These are phyloP conservation scores for Eremochloa ophiuroides DNA, from an alignment of 176 grass and related monocot genomes.

Conservation along the genomic window DNA sequence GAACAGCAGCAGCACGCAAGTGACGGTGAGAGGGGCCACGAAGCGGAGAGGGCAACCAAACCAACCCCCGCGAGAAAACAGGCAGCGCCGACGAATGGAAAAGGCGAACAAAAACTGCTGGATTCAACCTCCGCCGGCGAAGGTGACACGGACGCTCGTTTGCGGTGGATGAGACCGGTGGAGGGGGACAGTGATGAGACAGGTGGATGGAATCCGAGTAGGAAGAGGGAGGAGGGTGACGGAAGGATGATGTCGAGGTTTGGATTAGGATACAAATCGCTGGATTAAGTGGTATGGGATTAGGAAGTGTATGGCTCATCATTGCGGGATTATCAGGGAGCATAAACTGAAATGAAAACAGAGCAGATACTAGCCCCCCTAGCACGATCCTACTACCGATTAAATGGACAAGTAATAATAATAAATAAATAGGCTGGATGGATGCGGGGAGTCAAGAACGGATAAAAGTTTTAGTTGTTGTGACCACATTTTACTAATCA, in stretches of 20 bases:
- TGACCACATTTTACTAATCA: too few relatives aligned
- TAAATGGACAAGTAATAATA: too few relatives aligned
- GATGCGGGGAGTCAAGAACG: too few relatives aligned
- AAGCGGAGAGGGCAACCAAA: not conserved
- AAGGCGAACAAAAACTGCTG: not conserved
- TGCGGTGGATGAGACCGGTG: too few relatives aligned
- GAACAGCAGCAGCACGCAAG: not conserved
- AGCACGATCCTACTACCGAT: too few relatives aligned
- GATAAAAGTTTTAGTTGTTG: too few relatives aligned
- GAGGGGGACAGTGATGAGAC: not conserved
- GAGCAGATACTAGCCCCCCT: too few relatives aligned
- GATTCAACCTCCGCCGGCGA: not conserved
- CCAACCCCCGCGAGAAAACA: constrained; percentile 19
- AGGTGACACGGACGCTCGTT: too few relatives aligned
- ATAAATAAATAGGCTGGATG: too few relatives aligned
- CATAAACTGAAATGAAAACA: too few relatives aligned
- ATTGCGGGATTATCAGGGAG: too few relatives aligned
- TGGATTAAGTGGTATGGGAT: not conserved
- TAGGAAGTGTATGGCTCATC: not conserved
- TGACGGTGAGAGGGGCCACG: not conserved
- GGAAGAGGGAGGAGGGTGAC: not conserved
- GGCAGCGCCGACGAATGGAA: not conserved
- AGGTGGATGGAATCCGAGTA: not conserved
- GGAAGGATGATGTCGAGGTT: not conserved
- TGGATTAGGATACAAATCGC: not conserved